Evolutionary conservation across 495 filamentous ascomycete genomes (phyloP).

Genomic region (Lophiotrema nucula): DNA sequence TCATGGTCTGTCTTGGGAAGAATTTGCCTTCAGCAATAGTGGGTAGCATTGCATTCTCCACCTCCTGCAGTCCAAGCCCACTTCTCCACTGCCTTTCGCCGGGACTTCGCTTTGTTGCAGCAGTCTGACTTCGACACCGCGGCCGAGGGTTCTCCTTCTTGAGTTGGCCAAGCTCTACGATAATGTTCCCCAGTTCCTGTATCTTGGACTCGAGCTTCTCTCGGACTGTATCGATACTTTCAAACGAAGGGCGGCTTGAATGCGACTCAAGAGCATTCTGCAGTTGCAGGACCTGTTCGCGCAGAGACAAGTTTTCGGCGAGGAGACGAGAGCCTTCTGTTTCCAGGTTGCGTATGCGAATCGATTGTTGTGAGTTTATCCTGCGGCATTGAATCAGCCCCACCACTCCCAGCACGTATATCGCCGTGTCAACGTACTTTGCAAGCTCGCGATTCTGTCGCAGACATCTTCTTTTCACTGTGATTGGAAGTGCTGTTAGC

Average conservation of each 20-base stretch:
- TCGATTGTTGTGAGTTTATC: constrained; percentile 85
- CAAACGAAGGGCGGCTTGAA: constrained; percentile 24
- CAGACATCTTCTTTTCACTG: constrained; percentile 69
- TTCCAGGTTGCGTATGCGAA: constrained; percentile 84
- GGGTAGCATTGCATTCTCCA: constrained; percentile 66
- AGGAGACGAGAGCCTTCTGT: constrained; percentile 78
- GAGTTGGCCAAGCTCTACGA: constrained; percentile 49
- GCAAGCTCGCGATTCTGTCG: constrained; percentile 95
- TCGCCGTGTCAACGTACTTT: constrained; percentile 40
- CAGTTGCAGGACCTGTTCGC: constrained; percentile 72
- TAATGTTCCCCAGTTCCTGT: constrained; percentile 55
- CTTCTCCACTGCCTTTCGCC: constrained; percentile 34
- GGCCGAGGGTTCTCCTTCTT: constrained; percentile 39
- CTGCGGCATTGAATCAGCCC: constrained; percentile 38
- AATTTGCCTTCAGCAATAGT: constrained; percentile 80
- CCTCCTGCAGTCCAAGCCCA: constrained; percentile 27
- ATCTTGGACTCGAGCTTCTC: constrained; percentile 55
- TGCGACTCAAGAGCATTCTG: constrained; percentile 58
- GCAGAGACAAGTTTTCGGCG: constrained; percentile 81
- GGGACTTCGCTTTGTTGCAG: constrained; percentile 30
- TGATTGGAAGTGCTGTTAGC: neutral
- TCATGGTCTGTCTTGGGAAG: constrained; percentile 70
- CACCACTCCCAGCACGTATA: neutral
- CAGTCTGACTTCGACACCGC: constrained; percentile 26
- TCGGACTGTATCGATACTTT: constrained; percentile 36